Conservation (phyloP, 1,284 basidiomycete species). For the Pseudozyma hubeiensis region DNA sequence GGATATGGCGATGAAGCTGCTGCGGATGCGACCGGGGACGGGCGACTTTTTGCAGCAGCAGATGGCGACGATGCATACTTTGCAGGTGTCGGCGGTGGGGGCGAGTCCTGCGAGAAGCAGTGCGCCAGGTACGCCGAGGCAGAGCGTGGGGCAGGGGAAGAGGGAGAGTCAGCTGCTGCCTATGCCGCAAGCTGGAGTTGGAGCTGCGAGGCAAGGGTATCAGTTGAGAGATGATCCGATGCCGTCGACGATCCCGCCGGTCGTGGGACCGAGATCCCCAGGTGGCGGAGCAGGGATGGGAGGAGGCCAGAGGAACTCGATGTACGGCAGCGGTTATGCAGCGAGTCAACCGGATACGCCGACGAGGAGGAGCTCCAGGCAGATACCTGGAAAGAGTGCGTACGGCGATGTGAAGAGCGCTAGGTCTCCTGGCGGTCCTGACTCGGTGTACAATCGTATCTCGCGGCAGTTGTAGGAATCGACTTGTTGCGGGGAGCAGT, state of each 20-base stretch:
- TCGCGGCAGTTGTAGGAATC: conserved; percentile 22
- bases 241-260: not conserved
- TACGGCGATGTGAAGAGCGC: conserved; percentile 13
- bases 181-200: conserved; percentile 18
- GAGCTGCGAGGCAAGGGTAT: conserved; percentile 12
- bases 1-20: conserved; percentile 63
- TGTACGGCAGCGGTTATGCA: not conserved
- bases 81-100: conserved; percentile 42
- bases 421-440: conserved; percentile 10
- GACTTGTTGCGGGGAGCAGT: no score
- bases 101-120: conserved; percentile 38
- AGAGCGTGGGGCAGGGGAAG: conserved; percentile 2
- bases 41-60: conserved; percentile 62
- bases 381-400: conserved; percentile 9
- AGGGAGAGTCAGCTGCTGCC: conserved; percentile 27
- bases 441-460: conserved; percentile 30
- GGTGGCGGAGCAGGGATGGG: not conserved
- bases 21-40: conserved; percentile 61
- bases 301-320: conserved; percentile 10
- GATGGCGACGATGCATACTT: conserved; percentile 56
- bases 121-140: conserved; percentile 8
- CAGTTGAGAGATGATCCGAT: conserved; percentile 31
- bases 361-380: conserved; percentile 29
- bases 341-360: conserved; percentile 26
- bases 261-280: conserved; percentile 8